Conservation (phyloP, 1,284 basidiomycete genomes). For the Ceratobasidium sp. region DNA sequence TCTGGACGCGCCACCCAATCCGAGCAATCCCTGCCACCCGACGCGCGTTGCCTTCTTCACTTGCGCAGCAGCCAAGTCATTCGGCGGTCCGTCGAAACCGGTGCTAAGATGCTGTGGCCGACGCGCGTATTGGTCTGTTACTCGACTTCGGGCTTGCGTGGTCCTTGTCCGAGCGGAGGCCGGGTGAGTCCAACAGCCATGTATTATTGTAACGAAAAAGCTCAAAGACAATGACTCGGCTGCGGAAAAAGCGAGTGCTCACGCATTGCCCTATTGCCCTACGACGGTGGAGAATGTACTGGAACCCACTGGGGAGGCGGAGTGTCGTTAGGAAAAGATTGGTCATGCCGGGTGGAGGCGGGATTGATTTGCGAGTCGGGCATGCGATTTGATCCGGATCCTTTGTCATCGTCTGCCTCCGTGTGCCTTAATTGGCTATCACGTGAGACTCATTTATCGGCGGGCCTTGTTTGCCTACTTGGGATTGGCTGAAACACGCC, state of each 20-base stretch:
- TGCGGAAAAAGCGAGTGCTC: neutral
- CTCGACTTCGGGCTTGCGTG: neutral
- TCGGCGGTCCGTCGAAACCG: slow-evolving; percentile 5
- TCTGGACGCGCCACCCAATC: slow-evolving; percentile 4
- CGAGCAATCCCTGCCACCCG: neutral
- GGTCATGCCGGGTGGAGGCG: slow-evolving; percentile 29
- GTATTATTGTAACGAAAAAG: neutral
- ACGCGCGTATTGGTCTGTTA: slow-evolving; percentile 4
- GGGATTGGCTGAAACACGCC: neutral
- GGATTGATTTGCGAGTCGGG: slow-evolving; percentile 13
- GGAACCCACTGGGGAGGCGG: neutral
- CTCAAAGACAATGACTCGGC: slow-evolving; percentile 15
- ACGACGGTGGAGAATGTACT: slow-evolving; percentile 8
- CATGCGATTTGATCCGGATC: slow-evolving; percentile 14
- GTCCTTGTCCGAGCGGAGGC: neutral
- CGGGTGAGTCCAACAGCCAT: slow-evolving; percentile 19
- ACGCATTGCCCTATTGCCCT: slow-evolving; percentile 19
- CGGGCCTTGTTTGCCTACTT: slow-evolving; percentile 13
- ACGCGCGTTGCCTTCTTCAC: slow-evolving; percentile 13
- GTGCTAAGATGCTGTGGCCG: neutral
- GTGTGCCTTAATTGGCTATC: neutral
- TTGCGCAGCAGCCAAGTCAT: slow-evolving; percentile 7
- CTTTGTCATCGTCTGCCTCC: neutral
- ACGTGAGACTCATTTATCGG: slow-evolving; percentile 26
- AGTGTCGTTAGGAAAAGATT: neutral